Percentiles rank a stretch among this genome's conserved stretches.
phyloP scores from a whole-genome alignment of 768 basidiomycete species.

The Coprinopsis strossmayeri region DNA sequence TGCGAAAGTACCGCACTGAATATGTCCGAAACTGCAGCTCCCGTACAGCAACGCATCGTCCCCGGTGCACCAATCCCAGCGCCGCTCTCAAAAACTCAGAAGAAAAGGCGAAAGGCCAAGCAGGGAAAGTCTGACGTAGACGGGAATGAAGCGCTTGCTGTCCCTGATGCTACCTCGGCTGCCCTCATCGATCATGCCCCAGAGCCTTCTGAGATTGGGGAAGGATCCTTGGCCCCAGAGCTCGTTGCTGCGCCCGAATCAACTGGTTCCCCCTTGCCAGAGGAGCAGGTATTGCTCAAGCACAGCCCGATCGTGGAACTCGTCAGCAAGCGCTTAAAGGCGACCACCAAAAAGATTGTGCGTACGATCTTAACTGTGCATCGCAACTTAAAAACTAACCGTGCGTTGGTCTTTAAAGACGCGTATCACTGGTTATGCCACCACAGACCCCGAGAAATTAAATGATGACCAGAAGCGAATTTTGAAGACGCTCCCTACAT shows the following conservation, averaged over 20 bases:
- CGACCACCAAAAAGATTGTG: slow-evolving; percentile 81
- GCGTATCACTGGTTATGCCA: slow-evolving; percentile 66
- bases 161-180: slow-evolving; percentile 41
- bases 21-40: slow-evolving; percentile 31
- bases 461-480: slow-evolving; percentile 84
- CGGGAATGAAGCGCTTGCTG: slow-evolving; percentile 37
- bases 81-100: slow-evolving; percentile 54
- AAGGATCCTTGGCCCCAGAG: slow-evolving; percentile 40
- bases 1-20: slow-evolving; percentile 15
- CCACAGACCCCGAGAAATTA: slow-evolving; percentile 62
- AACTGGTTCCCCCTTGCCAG: slow-evolving; percentile 32
- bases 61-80: slow-evolving; percentile 72
- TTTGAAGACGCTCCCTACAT: slow-evolving; percentile 61
- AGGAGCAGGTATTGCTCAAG: slow-evolving; percentile 41
- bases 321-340: slow-evolving; percentile 70
- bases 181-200: slow-evolving; percentile 52
- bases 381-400: no score
- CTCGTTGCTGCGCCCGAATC: slow-evolving; percentile 35
- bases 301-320: slow-evolving; percentile 72
- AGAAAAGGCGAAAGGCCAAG: slow-evolving; percentile 61
- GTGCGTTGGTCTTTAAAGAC: slow-evolving; percentile 36
- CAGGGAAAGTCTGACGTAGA: slow-evolving; percentile 38
- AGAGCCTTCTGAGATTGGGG: slow-evolving; percentile 38
- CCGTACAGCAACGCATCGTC: slow-evolving; percentile 48
- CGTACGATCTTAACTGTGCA: slow-evolving; percentile 18